phyloP scores from a whole-genome alignment of 1,139 yeast genomes.

The Lodderomyces jiufengensis region DNA sequence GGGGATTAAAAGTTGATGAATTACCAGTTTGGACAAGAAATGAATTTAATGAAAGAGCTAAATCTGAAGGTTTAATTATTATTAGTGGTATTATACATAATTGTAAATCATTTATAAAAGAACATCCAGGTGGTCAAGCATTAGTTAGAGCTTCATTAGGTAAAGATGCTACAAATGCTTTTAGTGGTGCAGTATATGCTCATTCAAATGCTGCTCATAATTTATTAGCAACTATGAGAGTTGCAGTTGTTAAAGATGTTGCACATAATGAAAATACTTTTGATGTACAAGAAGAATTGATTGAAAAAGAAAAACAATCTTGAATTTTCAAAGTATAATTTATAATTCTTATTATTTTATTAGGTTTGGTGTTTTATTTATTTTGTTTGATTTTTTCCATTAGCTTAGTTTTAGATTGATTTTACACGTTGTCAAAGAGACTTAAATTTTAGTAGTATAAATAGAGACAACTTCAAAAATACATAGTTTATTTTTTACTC shows the following conservation, averaged over 20 bases:
- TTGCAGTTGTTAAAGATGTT: slow-evolving; percentile 79
- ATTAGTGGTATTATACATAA: slow-evolving; percentile 95
- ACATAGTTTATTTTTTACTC: too few relatives aligned
- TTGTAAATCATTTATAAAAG: slow-evolving; percentile 76
- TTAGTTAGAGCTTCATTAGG: slow-evolving; percentile 83
- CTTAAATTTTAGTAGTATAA: too few relatives aligned
- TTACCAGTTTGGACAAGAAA: slow-evolving; percentile 91
- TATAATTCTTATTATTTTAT: slow-evolving; percentile 2
- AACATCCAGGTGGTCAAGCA: slow-evolving; percentile 98
- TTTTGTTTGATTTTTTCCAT: slow-evolving; percentile 1
- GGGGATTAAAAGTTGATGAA: slow-evolving; percentile 86
- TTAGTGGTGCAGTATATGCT: slow-evolving; percentile 95
- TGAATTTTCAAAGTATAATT: slow-evolving; percentile 1
- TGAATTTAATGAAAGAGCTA: slow-evolving; percentile 70
- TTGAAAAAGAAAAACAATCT: slow-evolving; percentile 33
- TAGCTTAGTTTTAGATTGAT: not conserved
- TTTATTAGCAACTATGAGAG: slow-evolving; percentile 91
- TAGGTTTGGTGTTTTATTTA: slow-evolving; percentile 2
- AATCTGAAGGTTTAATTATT: slow-evolving; percentile 59
- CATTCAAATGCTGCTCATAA: slow-evolving; percentile 98
- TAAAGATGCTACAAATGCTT: slow-evolving; percentile 95
- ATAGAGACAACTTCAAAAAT: too few relatives aligned
- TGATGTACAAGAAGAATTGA: slow-evolving; percentile 47
- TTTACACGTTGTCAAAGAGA: slow-evolving; percentile 7
- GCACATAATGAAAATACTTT: slow-evolving; percentile 52